Base-by-base conservation (phyloP, 2,329 filamentous ascomycete genomes). In the Sclerotinia trifoliorum region DNA sequence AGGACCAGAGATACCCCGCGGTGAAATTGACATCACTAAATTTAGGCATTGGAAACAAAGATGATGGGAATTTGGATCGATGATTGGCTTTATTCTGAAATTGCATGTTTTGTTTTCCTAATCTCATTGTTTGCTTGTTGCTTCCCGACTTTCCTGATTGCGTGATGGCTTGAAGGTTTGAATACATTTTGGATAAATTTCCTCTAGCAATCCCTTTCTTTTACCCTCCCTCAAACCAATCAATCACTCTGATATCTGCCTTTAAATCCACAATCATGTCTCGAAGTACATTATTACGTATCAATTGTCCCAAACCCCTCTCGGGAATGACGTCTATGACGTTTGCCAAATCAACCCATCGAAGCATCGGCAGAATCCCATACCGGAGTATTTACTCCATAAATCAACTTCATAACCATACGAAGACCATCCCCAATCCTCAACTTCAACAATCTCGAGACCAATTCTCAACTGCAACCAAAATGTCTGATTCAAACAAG, bases 401-500 rank as follows among this genome's bases (percentile, higher is more conserved):
- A n/a, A n/a, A 13, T 8, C 32, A n/a, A 39, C 24, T n/a, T 46
- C 29, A 48, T 21, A 57, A 46, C 8, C 35, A 58, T 15, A 46
- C 35, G 39, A 48, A 44, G 32, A 7, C 17, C 48, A 42, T 24
- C 54, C 39, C 24, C 29, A 57, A 29, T 63, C 19, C 57, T 39
- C 57, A 15, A 29, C 49, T 42, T 11, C 57, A 51, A 55, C 35
- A 67, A 39, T 35, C 15, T 24, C 19, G 19, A 21, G 44, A 51
- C 6, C 19, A 66, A 26, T 62, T 67, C 17, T 63, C 65, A n/a
- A 63, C 57, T 29, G 39, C 48, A 29, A 39, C 24, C 35, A 72
- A 68, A 26, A 74, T 74, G 73, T 73, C 74, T 65, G 60, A 71
- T 48, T 66, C 70, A 32, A 76, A 75, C 62, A 71, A 73, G 3